Conservation (phyloP, 139 green algal species). For the Ettlia oleoabundans region DNA sequence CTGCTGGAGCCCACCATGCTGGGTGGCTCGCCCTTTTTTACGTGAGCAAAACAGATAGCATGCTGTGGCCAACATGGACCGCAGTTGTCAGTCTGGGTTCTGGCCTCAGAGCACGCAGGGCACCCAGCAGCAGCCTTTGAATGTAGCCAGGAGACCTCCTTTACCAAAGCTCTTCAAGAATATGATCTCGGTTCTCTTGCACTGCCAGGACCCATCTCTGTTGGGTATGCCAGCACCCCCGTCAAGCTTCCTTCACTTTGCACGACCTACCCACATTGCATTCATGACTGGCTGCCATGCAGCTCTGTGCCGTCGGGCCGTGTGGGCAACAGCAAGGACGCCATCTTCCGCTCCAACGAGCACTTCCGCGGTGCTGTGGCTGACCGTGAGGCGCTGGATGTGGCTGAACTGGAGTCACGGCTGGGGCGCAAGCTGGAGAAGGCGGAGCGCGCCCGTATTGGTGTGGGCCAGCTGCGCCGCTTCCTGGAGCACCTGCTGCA, state of each 20-base stretch:
- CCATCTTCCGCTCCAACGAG: constrained; percentile 89
- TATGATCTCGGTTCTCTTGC: no score
- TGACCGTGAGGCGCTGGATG: constrained; percentile 78
- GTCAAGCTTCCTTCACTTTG: neutral
- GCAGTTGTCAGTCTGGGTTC: no score
- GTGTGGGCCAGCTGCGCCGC: constrained; percentile 82
- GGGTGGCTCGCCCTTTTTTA: constrained; percentile 93
- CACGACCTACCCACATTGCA: no score
- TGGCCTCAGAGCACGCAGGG: no score
- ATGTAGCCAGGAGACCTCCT: no score
- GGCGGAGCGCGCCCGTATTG: constrained; percentile 79
- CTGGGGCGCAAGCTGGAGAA: constrained; percentile 65
- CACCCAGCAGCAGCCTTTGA: no score
- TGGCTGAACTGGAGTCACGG: constrained; percentile 74
- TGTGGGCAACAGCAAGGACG: constrained; percentile 80
- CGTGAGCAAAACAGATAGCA: no score
- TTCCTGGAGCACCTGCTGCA: constrained; percentile 96
- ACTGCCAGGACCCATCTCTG: no score
- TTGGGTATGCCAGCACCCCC: no score
- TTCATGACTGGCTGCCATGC: no score
- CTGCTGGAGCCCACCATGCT: constrained; percentile 83
- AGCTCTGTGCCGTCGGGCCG: constrained; percentile 91
- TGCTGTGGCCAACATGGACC: no score
- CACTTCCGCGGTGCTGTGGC: constrained; percentile 87
- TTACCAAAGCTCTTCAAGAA: no score